Evolutionary conservation across 148 eudicot genomes (phyloP).

Genomic region (Rhododendron molle): DNA sequence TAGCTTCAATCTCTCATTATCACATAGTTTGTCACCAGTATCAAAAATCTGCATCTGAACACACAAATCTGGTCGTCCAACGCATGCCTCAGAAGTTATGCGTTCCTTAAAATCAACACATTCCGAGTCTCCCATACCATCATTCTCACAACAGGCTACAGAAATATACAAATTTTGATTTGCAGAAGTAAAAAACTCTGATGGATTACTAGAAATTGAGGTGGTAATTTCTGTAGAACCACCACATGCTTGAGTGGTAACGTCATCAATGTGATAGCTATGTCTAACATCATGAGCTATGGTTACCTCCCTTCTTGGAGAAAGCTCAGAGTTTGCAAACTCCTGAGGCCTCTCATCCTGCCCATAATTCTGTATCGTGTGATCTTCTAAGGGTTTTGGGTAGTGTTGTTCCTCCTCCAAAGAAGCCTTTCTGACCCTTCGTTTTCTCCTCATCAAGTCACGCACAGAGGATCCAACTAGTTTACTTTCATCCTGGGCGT

Average conservation of each 20-base stretch:
- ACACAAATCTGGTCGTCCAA: neutral
- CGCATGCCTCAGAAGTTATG: constrained; percentile 7
- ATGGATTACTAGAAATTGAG: neutral
- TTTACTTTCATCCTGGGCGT: constrained; percentile 27
- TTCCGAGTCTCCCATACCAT: constrained; percentile 2
- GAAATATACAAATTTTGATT: constrained; percentile 11
- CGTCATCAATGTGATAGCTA: neutral
- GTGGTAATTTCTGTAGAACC: constrained; percentile 6
- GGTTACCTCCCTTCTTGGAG: constrained; percentile 12
- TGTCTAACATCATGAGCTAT: constrained; percentile 15
- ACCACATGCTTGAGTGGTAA: neutral
- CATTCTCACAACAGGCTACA: neutral
- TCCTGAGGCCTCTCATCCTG: constrained; percentile 23
- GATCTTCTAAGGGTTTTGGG: constrained; percentile 22
- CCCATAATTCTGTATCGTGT: constrained; percentile 13
- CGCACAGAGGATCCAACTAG: constrained; percentile 54
- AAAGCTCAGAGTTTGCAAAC: constrained; percentile 12
- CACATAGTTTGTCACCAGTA: constrained; percentile 1
- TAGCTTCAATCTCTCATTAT: constrained; percentile 17
- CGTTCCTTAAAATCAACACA: neutral
- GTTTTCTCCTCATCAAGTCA: constrained; percentile 89
- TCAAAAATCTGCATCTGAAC: constrained; percentile 15
- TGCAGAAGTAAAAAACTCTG: neutral
- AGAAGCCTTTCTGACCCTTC: constrained; percentile 25
- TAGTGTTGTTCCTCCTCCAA: constrained; percentile 15